These are phyloP conservation scores for Corylus avellana DNA, from an alignment of 306 rosid genomes.

Conservation along the genomic window DNA sequence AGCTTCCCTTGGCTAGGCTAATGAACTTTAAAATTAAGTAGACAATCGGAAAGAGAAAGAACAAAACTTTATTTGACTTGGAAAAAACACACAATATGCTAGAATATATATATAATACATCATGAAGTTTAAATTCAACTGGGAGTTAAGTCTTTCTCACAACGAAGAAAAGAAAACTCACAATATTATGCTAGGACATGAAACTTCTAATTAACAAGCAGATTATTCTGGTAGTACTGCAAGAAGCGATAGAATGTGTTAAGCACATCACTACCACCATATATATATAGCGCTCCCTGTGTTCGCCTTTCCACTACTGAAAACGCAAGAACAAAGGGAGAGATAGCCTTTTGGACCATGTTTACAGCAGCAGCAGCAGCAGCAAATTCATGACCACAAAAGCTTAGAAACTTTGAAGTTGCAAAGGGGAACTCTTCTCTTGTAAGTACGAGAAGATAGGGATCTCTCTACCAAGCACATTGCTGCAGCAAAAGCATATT, in stretches of 20 bases:
- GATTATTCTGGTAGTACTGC: background rate
- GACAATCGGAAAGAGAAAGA: background rate
- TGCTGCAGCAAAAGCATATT: conserved; percentile 2
- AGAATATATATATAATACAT: background rate
- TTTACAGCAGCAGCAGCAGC: background rate
- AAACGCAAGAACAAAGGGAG: background rate
- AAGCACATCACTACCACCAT: conserved; percentile 20
- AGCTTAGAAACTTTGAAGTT: conserved; percentile 40
- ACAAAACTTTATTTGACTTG: background rate
- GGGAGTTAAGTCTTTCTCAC: background rate
- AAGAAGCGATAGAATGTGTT: background rate
- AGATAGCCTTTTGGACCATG: conserved; percentile 19
- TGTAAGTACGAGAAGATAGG: conserved; percentile 18
- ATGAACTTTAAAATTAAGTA: too few species aligned
- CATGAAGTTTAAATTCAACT: conserved; percentile 3
- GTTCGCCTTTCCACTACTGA: background rate
- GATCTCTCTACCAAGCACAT: conserved; percentile 23
- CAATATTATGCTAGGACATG: conserved; percentile 6
- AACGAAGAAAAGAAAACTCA: conserved; percentile 4
- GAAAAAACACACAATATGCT: background rate
- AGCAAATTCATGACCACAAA: conserved; percentile 1
- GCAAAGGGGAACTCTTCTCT: conserved; percentile 53
- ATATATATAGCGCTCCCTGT: background rate
- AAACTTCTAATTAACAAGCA: conserved; percentile 26
- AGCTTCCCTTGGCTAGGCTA: too few species aligned